Evolutionary conservation across 2,329 filamentous ascomycete species (phyloP).

Genomic region (Neofusicoccum cordaticola): DNA sequence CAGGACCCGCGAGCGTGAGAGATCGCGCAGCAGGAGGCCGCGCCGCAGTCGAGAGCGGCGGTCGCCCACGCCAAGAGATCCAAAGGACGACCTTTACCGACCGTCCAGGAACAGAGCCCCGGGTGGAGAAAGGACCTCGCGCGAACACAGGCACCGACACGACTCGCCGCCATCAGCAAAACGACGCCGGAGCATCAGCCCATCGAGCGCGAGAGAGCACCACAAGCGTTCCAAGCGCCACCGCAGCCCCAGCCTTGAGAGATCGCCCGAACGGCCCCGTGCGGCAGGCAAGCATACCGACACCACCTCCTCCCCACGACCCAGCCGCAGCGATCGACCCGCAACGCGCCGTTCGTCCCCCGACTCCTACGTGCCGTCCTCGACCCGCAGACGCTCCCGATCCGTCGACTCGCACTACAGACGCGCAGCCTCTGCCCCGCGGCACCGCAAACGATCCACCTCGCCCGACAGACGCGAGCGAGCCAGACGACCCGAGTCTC

Average conservation of each 20-base stretch:
- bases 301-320: conserved; percentile 33
- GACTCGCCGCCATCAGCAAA: conserved; percentile 38
- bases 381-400: conserved; percentile 39
- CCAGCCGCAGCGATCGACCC: conserved; percentile 30
- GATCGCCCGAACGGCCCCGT: conserved; percentile 34
- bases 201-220: conserved; percentile 32
- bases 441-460: conserved; percentile 31
- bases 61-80: conserved; percentile 23
- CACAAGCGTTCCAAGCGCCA: conserved; percentile 34
- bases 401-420: conserved; percentile 41
- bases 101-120: conserved; percentile 32
- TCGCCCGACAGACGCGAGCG: conserved; percentile 30
- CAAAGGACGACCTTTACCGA: conserved; percentile 35
- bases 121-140: conserved; percentile 36
- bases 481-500: conserved; percentile 28
- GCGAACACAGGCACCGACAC: conserved; percentile 33
- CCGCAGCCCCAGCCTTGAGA: conserved; percentile 34
- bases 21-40: conserved; percentile 20
- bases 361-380: conserved; percentile 33
- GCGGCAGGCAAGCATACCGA: conserved; percentile 28
- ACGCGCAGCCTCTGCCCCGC: conserved; percentile 28
- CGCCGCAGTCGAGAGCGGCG: conserved; percentile 31
- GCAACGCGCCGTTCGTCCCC: conserved; percentile 33
- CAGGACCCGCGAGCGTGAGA: conserved; percentile 26
- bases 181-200: conserved; percentile 37